A percentile compares a stretch with the other conserved stretches of the same genome.
Evolutionary conservation across 2,329 filamentous ascomycete species (phyloP).

Genomic region (Biscogniauxia marginata): DNA sequence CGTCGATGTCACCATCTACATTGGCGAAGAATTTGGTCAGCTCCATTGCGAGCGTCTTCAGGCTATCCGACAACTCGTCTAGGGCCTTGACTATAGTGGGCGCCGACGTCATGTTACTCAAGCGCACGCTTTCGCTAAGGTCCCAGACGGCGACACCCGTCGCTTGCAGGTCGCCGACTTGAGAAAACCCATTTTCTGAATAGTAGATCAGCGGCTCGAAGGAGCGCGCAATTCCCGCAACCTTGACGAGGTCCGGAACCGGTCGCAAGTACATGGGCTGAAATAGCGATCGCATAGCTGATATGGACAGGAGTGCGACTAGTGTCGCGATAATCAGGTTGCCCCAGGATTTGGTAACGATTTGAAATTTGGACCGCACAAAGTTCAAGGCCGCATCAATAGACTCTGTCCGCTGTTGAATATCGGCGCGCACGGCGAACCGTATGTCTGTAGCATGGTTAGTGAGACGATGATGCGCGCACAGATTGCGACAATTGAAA

Average conservation of each 20-base stretch:
- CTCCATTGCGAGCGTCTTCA: conserved; percentile 81
- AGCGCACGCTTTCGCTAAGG: conserved; percentile 83
- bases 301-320: conserved; percentile 62
- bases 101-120: conserved; percentile 87
- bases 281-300: conserved; percentile 64
- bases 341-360: conserved; percentile 67
- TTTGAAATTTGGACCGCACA: conserved; percentile 57
- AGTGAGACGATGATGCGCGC: conserved; percentile 10
- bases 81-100: conserved; percentile 82
- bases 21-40: conserved; percentile 91
- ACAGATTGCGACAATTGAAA: conserved; percentile 8
- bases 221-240: conserved; percentile 83
- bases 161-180: conserved; percentile 85
- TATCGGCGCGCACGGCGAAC: conserved; percentile 82
- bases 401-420: conserved; percentile 81
- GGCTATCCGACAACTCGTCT: conserved; percentile 79
- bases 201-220: conserved; percentile 96
- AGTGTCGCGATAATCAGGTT: conserved; percentile 64
- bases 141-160: conserved; percentile 95
- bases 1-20: conserved; percentile 90
- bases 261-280: conserved; percentile 65
- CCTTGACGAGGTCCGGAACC: conserved; percentile 84
- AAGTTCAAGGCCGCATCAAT: conserved; percentile 72
- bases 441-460: conserved; percentile 66
- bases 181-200: conserved; percentile 81